Evolutionary conservation across 2,329 filamentous ascomycete species (phyloP).

Genomic region (Cladophialophora exuberans): DNA sequence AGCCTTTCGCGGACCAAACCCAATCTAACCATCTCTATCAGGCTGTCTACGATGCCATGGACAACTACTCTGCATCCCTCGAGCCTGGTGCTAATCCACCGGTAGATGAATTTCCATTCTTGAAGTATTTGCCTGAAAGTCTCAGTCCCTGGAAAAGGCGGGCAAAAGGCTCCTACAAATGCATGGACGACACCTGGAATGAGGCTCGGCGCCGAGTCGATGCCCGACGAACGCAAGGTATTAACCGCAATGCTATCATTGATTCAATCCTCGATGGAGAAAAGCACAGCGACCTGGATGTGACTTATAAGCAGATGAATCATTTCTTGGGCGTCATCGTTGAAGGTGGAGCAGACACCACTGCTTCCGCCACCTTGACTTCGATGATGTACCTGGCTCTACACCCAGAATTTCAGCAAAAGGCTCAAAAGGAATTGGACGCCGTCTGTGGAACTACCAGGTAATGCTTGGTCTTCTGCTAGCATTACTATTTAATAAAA

Average conservation of each 20-base stretch:
- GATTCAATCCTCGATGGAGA: constrained; percentile 18
- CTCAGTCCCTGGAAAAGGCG: constrained; percentile 18
- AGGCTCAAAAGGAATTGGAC: constrained; percentile 54
- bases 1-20: too few relatives aligned
- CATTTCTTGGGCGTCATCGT: constrained; percentile 19
- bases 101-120: constrained; percentile 29
- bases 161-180: constrained; percentile 13
- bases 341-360: constrained; percentile 23
- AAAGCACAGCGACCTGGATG: constrained; percentile 13
- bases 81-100: constrained; percentile 28
- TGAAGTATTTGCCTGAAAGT: constrained; percentile 24
- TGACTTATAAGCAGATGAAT: constrained; percentile 16
- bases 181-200: constrained; percentile 22
- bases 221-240: constrained; percentile 9
- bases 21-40: too few relatives aligned
- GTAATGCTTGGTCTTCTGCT: constrained; percentile 28
- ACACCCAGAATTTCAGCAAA: constrained; percentile 54
- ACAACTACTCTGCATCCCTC: constrained; percentile 24
- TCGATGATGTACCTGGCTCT: constrained; percentile 41
- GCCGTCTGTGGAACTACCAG: constrained; percentile 48
- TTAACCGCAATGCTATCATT: constrained; percentile 14
- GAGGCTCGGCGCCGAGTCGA: constrained; percentile 12
- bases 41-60: constrained; percentile 26
- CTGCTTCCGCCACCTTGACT: constrained; percentile 13
- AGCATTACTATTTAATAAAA: not conserved